Evolutionary conservation across 352 stramenopile genomes (phyloP).

Genomic region (Phytophthora sansomeana): DNA sequence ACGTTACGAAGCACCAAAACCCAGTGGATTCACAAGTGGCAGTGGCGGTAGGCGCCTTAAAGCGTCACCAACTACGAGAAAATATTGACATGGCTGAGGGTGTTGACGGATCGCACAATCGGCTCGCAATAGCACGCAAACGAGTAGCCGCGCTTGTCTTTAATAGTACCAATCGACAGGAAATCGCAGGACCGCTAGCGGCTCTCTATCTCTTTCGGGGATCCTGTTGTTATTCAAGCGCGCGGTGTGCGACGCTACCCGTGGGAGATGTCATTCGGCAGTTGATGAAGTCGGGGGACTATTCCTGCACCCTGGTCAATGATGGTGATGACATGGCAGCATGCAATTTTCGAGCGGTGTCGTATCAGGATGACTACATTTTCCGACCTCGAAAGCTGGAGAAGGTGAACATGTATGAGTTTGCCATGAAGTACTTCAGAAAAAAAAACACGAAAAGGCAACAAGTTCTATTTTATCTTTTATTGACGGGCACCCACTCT

Average conservation of each 20-base stretch:
- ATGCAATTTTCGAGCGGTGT: no score
- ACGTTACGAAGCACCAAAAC: not conserved
- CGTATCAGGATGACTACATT: not conserved
- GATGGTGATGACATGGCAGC: not conserved
- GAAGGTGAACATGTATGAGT: not conserved
- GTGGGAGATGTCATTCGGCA: not conserved
- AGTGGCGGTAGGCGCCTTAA: not conserved
- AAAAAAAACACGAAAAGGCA: not conserved
- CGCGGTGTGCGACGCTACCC: not conserved
- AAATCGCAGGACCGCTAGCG: not conserved
- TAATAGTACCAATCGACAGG: not conserved
- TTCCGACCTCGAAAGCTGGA: not conserved
- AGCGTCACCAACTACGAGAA: not conserved
- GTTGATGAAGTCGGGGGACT: not conserved
- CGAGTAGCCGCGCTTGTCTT: not conserved
- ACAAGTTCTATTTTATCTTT: not conserved
- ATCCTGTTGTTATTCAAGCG: no score
- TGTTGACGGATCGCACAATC: not conserved
- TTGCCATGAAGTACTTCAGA: not conserved
- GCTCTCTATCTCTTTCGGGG: not conserved
- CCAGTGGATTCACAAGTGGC: not conserved
- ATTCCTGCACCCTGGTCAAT: not conserved
- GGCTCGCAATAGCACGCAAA: not conserved
- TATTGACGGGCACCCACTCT: not conserved
- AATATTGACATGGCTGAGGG: not conserved